Conservation (phyloP, 768 basidiomycete species). For the Xanthoconium purpureum region DNA sequence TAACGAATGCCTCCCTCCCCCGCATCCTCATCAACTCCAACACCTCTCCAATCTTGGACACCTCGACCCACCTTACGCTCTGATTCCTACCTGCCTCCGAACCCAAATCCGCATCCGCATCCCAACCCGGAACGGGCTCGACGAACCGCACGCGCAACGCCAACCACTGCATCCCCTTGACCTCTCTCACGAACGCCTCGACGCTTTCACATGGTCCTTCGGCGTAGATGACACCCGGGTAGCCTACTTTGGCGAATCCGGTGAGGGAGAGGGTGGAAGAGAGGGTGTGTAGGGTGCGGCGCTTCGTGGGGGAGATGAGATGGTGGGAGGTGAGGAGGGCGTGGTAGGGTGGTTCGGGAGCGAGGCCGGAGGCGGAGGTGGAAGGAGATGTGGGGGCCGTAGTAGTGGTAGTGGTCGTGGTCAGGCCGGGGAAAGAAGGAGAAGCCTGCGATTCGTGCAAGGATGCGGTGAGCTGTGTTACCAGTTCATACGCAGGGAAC, state of each 20-base stretch:
- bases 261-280: constrained; percentile 49
- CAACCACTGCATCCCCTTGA: constrained; percentile 79
- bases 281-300: constrained; percentile 55
- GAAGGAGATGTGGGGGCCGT: no score
- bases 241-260: constrained; percentile 68
- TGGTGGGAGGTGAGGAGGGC: constrained; percentile 73
- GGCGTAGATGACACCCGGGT: not conserved
- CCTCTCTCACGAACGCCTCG: constrained; percentile 61
- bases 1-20: constrained; percentile 52
- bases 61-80: constrained; percentile 48
- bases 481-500: constrained; percentile 58
- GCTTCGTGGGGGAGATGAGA: constrained; percentile 61
- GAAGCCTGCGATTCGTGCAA: constrained; percentile 38
- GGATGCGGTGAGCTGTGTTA: constrained; percentile 57
- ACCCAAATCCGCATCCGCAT: not conserved
- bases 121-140: constrained; percentile 33
- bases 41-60: constrained; percentile 68
- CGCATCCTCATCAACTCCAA: constrained; percentile 62
- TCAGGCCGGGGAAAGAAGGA: not conserved
- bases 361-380: no score
- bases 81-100: not conserved
- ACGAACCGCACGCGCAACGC: constrained; percentile 62
- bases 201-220: not conserved
- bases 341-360: constrained; percentile 39
- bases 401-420: not conserved